Conservation (phyloP, 2,329 filamentous ascomycete genomes). For the Penicillium olsonii region DNA sequence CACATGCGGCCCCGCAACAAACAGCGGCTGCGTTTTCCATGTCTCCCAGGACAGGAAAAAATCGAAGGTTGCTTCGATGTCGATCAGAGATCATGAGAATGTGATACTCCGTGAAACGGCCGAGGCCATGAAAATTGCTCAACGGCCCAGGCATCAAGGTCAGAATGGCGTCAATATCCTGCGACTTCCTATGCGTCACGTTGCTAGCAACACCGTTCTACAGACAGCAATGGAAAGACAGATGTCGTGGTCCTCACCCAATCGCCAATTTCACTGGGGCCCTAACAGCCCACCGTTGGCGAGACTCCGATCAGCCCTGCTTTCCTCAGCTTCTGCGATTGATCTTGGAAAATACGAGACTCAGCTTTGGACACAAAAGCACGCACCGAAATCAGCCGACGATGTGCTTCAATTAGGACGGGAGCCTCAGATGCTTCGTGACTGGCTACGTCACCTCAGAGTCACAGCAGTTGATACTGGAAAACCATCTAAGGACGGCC, state of each 20-base stretch:
- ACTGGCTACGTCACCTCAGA: conserved; percentile 78
- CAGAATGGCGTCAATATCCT: conserved; percentile 15
- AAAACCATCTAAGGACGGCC: conserved; percentile 30
- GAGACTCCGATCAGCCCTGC: conserved; percentile 62
- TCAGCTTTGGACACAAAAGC: conserved; percentile 78
- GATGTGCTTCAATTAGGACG: conserved; percentile 75
- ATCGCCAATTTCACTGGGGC: conserved; percentile 4
- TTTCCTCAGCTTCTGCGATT: conserved; percentile 70
- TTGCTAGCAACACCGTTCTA: conserved; percentile 32
- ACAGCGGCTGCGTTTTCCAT: background rate
- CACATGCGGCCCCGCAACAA: background rate
- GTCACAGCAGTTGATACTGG: conserved; percentile 75
- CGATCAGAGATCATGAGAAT: conserved; percentile 37
- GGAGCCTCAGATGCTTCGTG: conserved; percentile 70
- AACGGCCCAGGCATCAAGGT: background rate
- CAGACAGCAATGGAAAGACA: conserved; percentile 31
- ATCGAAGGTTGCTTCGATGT: conserved; percentile 35
- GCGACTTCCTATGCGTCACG: conserved; percentile 31
- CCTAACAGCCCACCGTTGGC: conserved; percentile 59
- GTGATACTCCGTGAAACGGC: conserved; percentile 27
- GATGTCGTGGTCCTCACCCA: conserved; percentile 25
- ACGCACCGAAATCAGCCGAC: conserved; percentile 68
- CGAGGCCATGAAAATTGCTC: conserved; percentile 10
- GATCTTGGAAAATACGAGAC: conserved; percentile 76
- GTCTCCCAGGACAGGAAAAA: conserved; percentile 36